Base-by-base conservation (phyloP, 257 asterid species). In the Mitragyna speciosa region DNA sequence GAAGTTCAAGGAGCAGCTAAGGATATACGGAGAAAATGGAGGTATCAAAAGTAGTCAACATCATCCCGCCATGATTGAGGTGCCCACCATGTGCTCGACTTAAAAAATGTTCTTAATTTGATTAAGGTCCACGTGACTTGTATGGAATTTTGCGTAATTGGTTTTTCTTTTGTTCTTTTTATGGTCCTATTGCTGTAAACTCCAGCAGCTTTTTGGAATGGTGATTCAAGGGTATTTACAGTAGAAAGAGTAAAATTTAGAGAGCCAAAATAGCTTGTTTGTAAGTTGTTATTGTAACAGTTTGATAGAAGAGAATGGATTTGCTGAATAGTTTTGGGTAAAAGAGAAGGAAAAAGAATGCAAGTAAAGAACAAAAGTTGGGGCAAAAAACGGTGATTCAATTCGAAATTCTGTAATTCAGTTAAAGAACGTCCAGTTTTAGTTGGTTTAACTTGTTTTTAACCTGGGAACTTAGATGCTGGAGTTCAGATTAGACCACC, bases 41-140 rank as follows among this genome's bases (percentile, higher is more conserved):
- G 64, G 56, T 31, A 39, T 24, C 14, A 79, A 64, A 24, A 77
- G 75, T 51, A 85, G 85, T 70, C 70, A 76, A 66, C 82, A 85
- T 73, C 91, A 85, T 76, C 76, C 86, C 48, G 82, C 90, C 11
- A 72, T 73, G 7, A 65, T 89, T 58, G 84, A 91, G 95, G 95
- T 91, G 36, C 24, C 36, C 41, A 64, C 70, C 68, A 8, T 39
- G 20, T 28, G 20, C 39, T 28, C 28, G 70, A 12, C 33, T 64
- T 26, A 64, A 28, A 36, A 3, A 1, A 43, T 64, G 12, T 45
- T 43, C 30, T 49, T 64, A 28, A 10, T 52, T 1, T 0, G 31
- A 7, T 19, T 45, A 2, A 82, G 41, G 41, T 36, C 41, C 41
- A 36, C 2, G 41, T 36, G 4, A 19, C 16, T 31, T 16, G 1